These are phyloP conservation scores for Pyrenochaeta sp. DNA, from an alignment of 2,329 filamentous ascomycete genomes.

Conservation along the genomic window DNA sequence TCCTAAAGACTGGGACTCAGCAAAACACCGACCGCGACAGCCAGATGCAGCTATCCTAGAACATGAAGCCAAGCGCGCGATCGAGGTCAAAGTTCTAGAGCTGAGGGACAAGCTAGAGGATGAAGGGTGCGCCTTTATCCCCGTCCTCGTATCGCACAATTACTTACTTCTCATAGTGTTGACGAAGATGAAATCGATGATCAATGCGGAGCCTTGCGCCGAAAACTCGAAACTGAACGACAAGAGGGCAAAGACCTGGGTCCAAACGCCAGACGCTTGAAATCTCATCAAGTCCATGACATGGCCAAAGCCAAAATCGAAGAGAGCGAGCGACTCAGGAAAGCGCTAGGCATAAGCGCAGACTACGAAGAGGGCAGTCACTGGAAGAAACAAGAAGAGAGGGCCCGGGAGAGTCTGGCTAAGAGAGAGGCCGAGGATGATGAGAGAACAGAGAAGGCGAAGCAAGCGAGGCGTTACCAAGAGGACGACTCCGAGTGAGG, in stretches of 20 bases:
- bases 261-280: constrained; percentile 67
- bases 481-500: constrained; percentile 39
- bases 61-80: constrained; percentile 87
- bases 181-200: constrained; percentile 92
- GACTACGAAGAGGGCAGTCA: constrained; percentile 87
- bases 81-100: constrained; percentile 94
- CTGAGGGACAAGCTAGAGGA: constrained; percentile 91
- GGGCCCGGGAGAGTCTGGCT: constrained; percentile 56
- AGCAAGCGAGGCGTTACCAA: constrained; percentile 31
- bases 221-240: constrained; percentile 63
- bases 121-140: constrained; percentile 67
- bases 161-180: constrained; percentile 58
- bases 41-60: constrained; percentile 93
- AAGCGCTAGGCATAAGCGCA: constrained; percentile 84
- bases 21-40: constrained; percentile 79
- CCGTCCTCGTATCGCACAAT: not conserved
- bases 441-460: constrained; percentile 28
- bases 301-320: constrained; percentile 94
- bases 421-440: constrained; percentile 50
- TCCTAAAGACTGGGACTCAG: constrained; percentile 70
- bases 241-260: constrained; percentile 45
- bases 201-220: constrained; percentile 70
- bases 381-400: constrained; percentile 84
- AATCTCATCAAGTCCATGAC: constrained; percentile 94
- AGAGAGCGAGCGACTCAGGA: constrained; percentile 88